Base-by-base conservation (phyloP, 177 flowering plant genomes). In the Tripterygium wilfordii region DNA sequence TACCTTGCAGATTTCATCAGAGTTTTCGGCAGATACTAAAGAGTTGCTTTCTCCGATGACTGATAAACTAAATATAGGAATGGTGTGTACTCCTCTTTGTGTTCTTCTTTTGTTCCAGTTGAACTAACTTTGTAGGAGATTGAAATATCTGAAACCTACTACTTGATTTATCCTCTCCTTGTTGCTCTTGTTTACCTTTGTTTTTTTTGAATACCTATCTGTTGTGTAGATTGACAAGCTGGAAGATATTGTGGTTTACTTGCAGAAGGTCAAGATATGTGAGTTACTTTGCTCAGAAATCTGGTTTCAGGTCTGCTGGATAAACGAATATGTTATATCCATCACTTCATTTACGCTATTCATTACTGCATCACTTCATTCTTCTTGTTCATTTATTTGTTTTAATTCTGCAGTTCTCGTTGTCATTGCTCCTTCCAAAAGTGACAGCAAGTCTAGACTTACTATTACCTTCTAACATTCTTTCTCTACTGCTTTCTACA, bases 221-320 rank as follows among this genome's bases (percentile, higher is more conserved):
- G 28, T 9, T 36, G 24, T 70, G 42, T 62, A 90, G 97, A 70
- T 90, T 54, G 63, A 32, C 49, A 25, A 17, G 41, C 65, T 87
- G 58, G 82, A 79, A 59, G 87, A 79, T 74, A 48, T 61, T 31
- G 37, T 87, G 57, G 63, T 19, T 56, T 58, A 63, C 44, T 60
- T 67, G 49, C 73, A 74, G 64, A 90, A 66, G 67, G 60, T 61
- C 53, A 61, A 65, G 47, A 60, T 50, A 42, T 72, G 62, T 50
- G 72, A 75, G 53, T 48, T 48, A 42, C 63, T 82, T 29, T 52
- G 58, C 57, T 30, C 54, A 51, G 66, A 69, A 44, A 52, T 77
- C 33, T 60, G 59, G 48, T 67, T 72, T 47, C 76, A 82, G 91
- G 95, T 83, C 35, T 41, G 58, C 25, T n/a, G 17, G 8, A n/a